phyloP scores from a whole-genome alignment of 305 asterid species.

The Fraxinus nigra region DNA sequence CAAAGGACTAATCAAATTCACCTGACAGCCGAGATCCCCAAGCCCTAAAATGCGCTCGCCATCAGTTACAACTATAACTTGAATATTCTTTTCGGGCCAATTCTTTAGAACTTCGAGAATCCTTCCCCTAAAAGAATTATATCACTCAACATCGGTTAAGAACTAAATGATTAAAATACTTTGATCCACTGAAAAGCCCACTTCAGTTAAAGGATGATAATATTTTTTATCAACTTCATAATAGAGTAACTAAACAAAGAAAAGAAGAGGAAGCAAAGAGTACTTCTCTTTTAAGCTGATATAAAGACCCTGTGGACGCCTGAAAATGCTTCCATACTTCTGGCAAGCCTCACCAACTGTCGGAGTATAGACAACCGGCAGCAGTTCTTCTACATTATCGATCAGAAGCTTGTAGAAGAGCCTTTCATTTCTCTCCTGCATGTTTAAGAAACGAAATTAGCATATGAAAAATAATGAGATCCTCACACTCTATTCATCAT shows the following conservation, averaged over 20 bases:
- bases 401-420: constrained; percentile 87
- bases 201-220: background rate
- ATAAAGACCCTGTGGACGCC: constrained; percentile 90
- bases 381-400: constrained; percentile 79
- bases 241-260: background rate
- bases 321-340: constrained; percentile 87
- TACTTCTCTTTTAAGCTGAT: constrained; percentile 87
- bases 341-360: constrained; percentile 97
- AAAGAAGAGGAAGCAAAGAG: background rate
- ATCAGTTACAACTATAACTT: constrained; percentile 92
- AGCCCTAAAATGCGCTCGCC: constrained; percentile 98
- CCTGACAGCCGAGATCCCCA: constrained; percentile 99
- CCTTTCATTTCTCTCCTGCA: constrained; percentile 83
- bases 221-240: background rate
- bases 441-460: background rate
- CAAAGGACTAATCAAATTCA: constrained; percentile 21
- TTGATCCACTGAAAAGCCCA: background rate
- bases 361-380: constrained; percentile 88
- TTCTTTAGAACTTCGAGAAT: constrained; percentile 83
- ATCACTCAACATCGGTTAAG: constrained; percentile 14
- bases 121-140: constrained; percentile 54
- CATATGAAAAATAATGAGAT: background rate
- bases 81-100: constrained; percentile 87
- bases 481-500: background rate
- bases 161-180: background rate